These are phyloP conservation scores for Dissophora ornata DNA, from an alignment of 192 early-diverging fungal species.

Conservation along the genomic window DNA sequence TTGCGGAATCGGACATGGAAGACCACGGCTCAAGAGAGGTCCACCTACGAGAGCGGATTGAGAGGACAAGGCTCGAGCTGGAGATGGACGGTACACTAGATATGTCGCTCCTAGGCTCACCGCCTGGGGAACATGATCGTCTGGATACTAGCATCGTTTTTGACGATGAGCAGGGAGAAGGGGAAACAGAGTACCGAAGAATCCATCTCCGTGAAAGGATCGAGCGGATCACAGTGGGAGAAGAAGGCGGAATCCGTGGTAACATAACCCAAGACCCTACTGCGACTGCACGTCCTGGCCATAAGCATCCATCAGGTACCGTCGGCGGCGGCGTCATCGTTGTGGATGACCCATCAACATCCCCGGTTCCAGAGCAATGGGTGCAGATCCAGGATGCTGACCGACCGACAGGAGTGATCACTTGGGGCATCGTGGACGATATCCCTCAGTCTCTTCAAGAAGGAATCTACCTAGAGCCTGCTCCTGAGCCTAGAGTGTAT, in stretches of 20 bases:
- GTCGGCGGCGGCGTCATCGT: constrained; percentile 6
- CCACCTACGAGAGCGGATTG: constrained; percentile 4
- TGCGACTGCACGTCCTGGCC: not conserved
- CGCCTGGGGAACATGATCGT: no score
- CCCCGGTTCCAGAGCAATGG: constrained; percentile 19
- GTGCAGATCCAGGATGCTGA: not conserved
- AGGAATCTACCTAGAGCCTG: not conserved
- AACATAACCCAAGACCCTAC: not conserved
- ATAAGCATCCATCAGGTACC: not conserved
- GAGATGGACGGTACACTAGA: constrained; percentile 1
- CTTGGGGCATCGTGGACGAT: constrained; percentile 38
- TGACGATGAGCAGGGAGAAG: not conserved
- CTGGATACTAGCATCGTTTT: no score
- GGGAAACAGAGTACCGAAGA: constrained; percentile 13
- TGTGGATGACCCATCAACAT: not conserved
- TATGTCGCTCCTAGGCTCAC: no score
- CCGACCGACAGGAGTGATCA: constrained; percentile 17
- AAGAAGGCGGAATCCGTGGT: not conserved
- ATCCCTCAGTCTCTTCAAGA: constrained; percentile 17
- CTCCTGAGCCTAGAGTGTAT: constrained; percentile 15
- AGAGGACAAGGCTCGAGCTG: not conserved
- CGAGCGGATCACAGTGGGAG: constrained; percentile 16
- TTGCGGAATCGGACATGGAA: no score
- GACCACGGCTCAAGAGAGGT: constrained; percentile 3
- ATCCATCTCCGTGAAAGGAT: constrained; percentile 19